Evolutionary conservation across 2,329 filamentous ascomycete genomes (phyloP).

Genomic region (Ambrosiella xylebori): DNA sequence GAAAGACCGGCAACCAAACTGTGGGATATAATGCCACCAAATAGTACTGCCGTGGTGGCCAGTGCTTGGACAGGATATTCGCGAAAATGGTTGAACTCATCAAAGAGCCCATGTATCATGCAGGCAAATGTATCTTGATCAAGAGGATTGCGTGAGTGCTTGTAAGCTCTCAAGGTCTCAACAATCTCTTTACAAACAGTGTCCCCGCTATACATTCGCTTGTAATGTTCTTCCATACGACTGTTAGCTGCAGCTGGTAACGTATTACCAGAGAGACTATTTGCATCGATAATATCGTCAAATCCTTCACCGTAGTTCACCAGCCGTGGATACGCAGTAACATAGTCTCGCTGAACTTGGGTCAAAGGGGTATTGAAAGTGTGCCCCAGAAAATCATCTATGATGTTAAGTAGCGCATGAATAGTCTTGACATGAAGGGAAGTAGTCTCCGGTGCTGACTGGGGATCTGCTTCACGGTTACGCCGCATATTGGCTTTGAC

Average conservation of each 20-base stretch:
- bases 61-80: slow-evolving; percentile 94
- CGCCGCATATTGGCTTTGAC: slow-evolving; percentile 50
- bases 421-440: slow-evolving; percentile 76
- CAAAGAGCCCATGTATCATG: slow-evolving; percentile 96
- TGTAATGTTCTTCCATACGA: slow-evolving; percentile 95
- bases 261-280: slow-evolving; percentile 64
- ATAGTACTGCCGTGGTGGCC: slow-evolving; percentile 87
- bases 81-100: slow-evolving; percentile 89
- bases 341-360: slow-evolving; percentile 66
- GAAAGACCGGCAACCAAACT: slow-evolving; percentile 80
- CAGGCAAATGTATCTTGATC: slow-evolving; percentile 94
- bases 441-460: slow-evolving; percentile 32
- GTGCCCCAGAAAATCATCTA: slow-evolving; percentile 52
- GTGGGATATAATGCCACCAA: slow-evolving; percentile 90
- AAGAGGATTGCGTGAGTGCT: slow-evolving; percentile 63
- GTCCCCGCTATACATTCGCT: slow-evolving; percentile 91
- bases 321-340: slow-evolving; percentile 79
- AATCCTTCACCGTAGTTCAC: slow-evolving; percentile 94
- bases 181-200: slow-evolving; percentile 76
- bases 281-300: slow-evolving; percentile 78
- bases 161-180: slow-evolving; percentile 68
- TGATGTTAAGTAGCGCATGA: slow-evolving; percentile 58
- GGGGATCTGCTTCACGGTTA: slow-evolving; percentile 35
- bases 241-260: slow-evolving; percentile 64
- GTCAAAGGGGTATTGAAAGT: slow-evolving; percentile 51